Evolutionary conservation across 1,139 yeast genomes (phyloP).

Genomic region (Groenewaldozyma auringiensis): DNA sequence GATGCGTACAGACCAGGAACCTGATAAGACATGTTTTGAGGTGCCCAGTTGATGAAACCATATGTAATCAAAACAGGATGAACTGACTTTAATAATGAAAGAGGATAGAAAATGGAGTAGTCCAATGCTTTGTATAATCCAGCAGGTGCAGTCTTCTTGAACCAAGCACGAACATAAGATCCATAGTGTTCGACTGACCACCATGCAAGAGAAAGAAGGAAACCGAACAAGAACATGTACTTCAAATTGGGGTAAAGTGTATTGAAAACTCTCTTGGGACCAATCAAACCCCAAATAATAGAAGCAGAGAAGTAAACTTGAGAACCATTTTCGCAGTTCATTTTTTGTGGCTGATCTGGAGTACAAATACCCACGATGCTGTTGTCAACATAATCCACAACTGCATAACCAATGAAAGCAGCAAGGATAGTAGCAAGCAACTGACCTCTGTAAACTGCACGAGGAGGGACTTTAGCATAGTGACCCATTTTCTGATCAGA

Average conservation of each 20-base stretch:
- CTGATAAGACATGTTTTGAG: conserved; percentile 47
- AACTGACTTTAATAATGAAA: conserved; percentile 32
- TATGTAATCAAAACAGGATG: conserved; percentile 46
- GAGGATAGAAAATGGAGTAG: conserved; percentile 28
- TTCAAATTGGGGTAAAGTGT: conserved; percentile 40
- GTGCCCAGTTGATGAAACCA: conserved; percentile 37
- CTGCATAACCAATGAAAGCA: conserved; percentile 43
- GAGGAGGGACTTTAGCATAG: conserved; percentile 53
- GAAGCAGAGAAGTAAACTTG: conserved; percentile 45
- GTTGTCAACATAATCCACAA: conserved; percentile 45
- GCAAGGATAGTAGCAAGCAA: conserved; percentile 35
- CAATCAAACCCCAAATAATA: conserved; percentile 51
- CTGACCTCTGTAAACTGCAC: conserved; percentile 53
- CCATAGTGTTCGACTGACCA: conserved; percentile 11
- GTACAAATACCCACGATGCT: conserved; percentile 44
- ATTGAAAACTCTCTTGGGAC: conserved; percentile 49
- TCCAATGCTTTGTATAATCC: conserved; percentile 9
- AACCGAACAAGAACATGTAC: conserved; percentile 39
- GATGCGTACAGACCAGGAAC: conserved; percentile 44
- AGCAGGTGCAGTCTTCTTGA: conserved; percentile 3
- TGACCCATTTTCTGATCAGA: conserved; percentile 54
- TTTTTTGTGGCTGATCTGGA: conserved; percentile 31
- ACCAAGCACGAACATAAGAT: conserved; percentile 20
- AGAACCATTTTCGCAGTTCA: conserved; percentile 34
- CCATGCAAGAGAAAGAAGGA: conserved; percentile 25